Evolutionary conservation across 192 early-diverging fungal species (phyloP), one percentile per base, ranked within the genome.

Genomic region (Chytriomyces hyalinus): DNA sequence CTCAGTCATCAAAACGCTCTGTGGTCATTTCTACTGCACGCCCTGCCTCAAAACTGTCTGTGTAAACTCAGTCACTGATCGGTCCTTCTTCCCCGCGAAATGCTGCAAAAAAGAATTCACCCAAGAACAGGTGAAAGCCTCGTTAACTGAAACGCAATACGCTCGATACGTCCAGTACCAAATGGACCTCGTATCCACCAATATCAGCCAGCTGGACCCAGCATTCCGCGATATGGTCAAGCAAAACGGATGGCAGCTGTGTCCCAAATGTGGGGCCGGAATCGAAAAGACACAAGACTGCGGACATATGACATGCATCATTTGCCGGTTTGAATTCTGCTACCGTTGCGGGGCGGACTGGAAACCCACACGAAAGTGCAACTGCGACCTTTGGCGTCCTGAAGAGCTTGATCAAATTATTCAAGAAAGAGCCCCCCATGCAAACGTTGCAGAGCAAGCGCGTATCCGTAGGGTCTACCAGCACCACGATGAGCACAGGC

Each of bases 291-390:
- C 5, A 43, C 51, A 26, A 43, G 70, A 70, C 45, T 78, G 77
- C 48, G 70, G 61, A 15, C 77, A 78, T 46, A 78, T 78, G 77
- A 78, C 77, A 10, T 78, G 77, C 26, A 61, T 36, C 15, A 61
- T 78, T 11, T 78, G 77, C 43, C 44, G 70, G 1, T 24, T 17
- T 36, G 51, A 78, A 57, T 78, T 78, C 43, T 78, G 77, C 46
- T 78, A 70, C 22, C 11, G 24, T 6, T 78, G 77, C 45, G 61
- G 22, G 28, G 77, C 67, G 22, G 61, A 20, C 17, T 78, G 77
- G 77, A 43, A 60, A 11, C 77, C 77, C 22, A 36, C 1, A 4
- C 67, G 77, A 28, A 44, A 0, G 26, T 78, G 77, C 68, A 71
- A 53, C 50, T 78, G 77, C 45, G 68, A 73, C 10, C 45, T 78